These are phyloP conservation scores for Kwoniella botswanensis DNA, from an alignment of 768 basidiomycete genomes.

Conservation along the genomic window DNA sequence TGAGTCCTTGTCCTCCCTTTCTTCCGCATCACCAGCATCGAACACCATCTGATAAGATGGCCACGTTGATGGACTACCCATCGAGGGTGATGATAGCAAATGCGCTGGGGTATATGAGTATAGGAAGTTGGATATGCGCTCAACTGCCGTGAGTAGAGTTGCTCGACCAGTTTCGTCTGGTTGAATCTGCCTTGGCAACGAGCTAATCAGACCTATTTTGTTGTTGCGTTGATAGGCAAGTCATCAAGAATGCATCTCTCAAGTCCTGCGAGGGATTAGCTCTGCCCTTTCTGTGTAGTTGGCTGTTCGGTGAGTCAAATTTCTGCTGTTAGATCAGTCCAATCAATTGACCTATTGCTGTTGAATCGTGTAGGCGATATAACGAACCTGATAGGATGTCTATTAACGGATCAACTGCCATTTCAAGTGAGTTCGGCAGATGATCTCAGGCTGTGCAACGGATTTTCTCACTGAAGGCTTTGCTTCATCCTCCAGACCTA, in stretches of 20 bases:
- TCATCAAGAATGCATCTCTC: slow-evolving; percentile 74
- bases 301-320: slow-evolving; percentile 75
- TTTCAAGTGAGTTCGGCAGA: slow-evolving; percentile 73
- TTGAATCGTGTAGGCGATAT: slow-evolving; percentile 70
- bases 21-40: not conserved
- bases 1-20: not conserved
- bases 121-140: slow-evolving; percentile 54
- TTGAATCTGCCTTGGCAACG: not conserved
- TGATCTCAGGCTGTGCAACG: slow-evolving; percentile 1
- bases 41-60: not conserved
- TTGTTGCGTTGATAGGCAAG: slow-evolving; percentile 61
- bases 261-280: slow-evolving; percentile 89
- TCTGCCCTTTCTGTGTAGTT: slow-evolving; percentile 88
- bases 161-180: too few species aligned
- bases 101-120: slow-evolving; percentile 50
- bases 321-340: not conserved
- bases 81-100: slow-evolving; percentile 28
- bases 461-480: slow-evolving; percentile 5
- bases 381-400: slow-evolving; percentile 78
- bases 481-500: slow-evolving; percentile 66
- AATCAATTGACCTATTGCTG: not conserved
- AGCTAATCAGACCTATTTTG: not conserved
- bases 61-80: slow-evolving; percentile 7
- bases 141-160: slow-evolving; percentile 47
- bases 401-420: slow-evolving; percentile 89